Percentiles rank a stretch among this genome's conserved stretches.
These are phyloP conservation scores for Cymbopogon citratus DNA, from an alignment of 176 grass and related monocot species.

Conservation along the genomic window DNA sequence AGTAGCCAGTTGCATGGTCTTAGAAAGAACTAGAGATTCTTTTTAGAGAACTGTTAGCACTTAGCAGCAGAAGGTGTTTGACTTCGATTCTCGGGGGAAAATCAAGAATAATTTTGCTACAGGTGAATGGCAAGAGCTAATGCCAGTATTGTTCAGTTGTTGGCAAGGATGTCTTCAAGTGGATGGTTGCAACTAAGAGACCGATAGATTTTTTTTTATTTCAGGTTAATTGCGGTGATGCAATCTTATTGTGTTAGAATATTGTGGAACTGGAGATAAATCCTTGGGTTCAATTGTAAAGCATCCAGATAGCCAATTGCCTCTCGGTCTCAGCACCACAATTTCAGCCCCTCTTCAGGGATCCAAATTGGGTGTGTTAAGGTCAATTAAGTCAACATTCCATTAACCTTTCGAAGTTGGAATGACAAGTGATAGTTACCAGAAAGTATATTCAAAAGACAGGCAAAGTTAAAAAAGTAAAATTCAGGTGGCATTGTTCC, in stretches of 20 bases:
- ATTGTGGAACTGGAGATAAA: neutral
- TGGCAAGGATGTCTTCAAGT: neutral
- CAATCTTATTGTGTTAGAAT: neutral
- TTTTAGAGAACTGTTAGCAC: neutral
- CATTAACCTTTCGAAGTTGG: neutral
- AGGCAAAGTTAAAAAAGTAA: neutral
- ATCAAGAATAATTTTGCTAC: neutral
- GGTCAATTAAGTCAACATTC: neutral
- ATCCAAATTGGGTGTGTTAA: neutral
- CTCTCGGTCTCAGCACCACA: neutral
- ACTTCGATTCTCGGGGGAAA: too few species aligned
- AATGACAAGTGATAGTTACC: neutral
- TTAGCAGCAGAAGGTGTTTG: neutral
- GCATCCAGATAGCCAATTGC: neutral
- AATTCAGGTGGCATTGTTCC: too few species aligned
- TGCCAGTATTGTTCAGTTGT: neutral
- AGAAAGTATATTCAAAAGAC: neutral
- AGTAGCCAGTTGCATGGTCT: conserved; percentile 1
- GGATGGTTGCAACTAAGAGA: neutral
- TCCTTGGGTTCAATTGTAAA: neutral
- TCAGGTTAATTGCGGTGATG: neutral
- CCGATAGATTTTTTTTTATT: neutral
- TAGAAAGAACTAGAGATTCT: neutral
- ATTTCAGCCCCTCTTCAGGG: neutral
- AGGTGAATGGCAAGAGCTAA: neutral